A percentile compares a stretch with the other conserved stretches of the same genome.
phyloP scores from a whole-genome alignment of 352 stramenopile species.

The Pythium grandisporangium region DNA sequence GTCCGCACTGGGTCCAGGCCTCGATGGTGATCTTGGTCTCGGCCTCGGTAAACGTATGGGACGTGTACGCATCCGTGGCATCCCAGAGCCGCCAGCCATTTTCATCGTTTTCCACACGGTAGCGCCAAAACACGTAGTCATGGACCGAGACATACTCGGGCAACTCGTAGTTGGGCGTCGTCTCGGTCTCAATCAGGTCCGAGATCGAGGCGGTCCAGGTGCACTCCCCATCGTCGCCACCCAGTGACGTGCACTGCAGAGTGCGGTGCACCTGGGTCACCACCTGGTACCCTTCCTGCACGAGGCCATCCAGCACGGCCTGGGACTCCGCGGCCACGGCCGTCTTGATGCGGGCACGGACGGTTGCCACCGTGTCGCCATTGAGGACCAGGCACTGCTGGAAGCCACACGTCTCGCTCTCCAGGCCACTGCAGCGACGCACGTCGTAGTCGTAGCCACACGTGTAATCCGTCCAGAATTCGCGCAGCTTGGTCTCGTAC shows the following conservation, averaged over 20 bases:
- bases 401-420: constrained; percentile 19
- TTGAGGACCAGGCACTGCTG: constrained; percentile 50
- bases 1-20: constrained; percentile 29
- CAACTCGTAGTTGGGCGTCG: constrained; percentile 13
- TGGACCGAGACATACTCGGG: background rate
- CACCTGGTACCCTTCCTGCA: constrained; percentile 28
- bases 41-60: constrained; percentile 22
- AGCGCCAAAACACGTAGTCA: constrained; percentile 60
- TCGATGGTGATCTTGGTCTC: constrained; percentile 39
- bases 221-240: constrained; percentile 17
- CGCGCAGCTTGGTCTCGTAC: constrained; percentile 31
- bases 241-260: constrained; percentile 35
- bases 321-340: constrained; percentile 19
- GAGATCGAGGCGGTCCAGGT: constrained; percentile 21
- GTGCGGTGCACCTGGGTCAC: constrained; percentile 53
- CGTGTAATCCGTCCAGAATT: constrained; percentile 60
- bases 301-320: constrained; percentile 22
- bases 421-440: constrained; percentile 22
- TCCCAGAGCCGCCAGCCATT: constrained; percentile 40
- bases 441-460: constrained; percentile 40
- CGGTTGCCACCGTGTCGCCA: constrained; percentile 33
- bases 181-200: constrained; percentile 25
- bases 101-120: constrained; percentile 23
- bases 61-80: constrained; percentile 5
- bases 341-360: constrained; percentile 17